phyloP scores from a whole-genome alignment of 1,139 yeast genomes.

The Taphrina sp. region DNA sequence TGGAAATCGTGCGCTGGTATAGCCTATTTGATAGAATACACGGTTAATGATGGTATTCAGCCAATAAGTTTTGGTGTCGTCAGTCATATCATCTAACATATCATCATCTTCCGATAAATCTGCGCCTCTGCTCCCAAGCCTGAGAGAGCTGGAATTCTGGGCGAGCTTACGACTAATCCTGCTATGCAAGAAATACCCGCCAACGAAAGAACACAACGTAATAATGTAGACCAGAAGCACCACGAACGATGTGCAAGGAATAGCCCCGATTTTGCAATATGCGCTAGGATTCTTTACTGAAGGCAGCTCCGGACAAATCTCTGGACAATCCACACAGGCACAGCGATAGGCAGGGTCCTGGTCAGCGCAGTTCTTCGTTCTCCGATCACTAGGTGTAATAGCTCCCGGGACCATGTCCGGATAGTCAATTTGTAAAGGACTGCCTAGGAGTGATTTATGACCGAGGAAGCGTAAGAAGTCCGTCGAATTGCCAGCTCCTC shows the following conservation, averaged over 20 bases:
- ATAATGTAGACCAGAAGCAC: constrained; percentile 56
- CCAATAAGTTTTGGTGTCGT: constrained; percentile 43
- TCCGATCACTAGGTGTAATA: constrained; percentile 43
- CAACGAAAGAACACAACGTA: constrained; percentile 48
- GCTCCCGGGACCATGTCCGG: constrained; percentile 44
- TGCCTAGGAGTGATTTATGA: constrained; percentile 85
- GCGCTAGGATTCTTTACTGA: constrained; percentile 43
- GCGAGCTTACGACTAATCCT: neutral
- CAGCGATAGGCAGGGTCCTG: constrained; percentile 59
- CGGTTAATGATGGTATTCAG: constrained; percentile 51
- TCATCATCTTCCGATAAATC: constrained; percentile 4
- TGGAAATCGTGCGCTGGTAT: constrained; percentile 60
- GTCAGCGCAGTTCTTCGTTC: constrained; percentile 60
- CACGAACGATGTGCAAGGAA: constrained; percentile 73
- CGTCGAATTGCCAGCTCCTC: constrained; percentile 76
- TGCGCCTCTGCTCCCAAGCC: neutral
- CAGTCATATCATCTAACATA: neutral
- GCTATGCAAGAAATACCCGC: constrained; percentile 40
- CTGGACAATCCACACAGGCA: constrained; percentile 87
- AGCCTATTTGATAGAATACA: constrained; percentile 54
- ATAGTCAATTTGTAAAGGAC: constrained; percentile 90
- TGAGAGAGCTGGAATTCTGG: neutral
- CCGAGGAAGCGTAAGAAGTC: constrained; percentile 84
- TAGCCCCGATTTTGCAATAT: constrained; percentile 57
- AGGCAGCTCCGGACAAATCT: constrained; percentile 70